Percentiles rank a stretch among this genome's conserved stretches.
Conservation (phyloP, 805 yeast genomes). For the Sugiyamaella valdiviana region DNA sequence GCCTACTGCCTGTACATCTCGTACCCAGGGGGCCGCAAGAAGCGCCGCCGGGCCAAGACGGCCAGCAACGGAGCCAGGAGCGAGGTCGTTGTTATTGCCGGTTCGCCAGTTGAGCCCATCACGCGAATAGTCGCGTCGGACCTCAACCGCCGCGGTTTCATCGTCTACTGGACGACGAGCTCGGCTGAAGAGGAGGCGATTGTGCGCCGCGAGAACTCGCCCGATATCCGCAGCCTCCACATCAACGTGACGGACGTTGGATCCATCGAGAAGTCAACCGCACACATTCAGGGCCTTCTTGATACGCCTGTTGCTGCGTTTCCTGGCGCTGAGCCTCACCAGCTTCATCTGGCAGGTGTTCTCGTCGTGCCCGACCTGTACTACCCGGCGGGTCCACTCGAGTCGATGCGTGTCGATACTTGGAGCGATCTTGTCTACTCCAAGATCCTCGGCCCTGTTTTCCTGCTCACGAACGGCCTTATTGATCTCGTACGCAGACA, state of each 20-base stretch:
- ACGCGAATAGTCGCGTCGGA: slow-evolving; percentile 66
- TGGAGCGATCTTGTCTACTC: slow-evolving; percentile 46
- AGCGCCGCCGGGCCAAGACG: slow-evolving; percentile 51
- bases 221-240: slow-evolving; percentile 62
- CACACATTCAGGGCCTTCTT: slow-evolving; percentile 44
- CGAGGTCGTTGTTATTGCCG: slow-evolving; percentile 69
- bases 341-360: slow-evolving; percentile 55
- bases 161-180: slow-evolving; percentile 70
- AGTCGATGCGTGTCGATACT: slow-evolving; percentile 43
- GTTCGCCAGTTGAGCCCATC: slow-evolving; percentile 70
- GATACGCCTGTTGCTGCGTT: slow-evolving; percentile 53
- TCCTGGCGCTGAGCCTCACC: slow-evolving; percentile 51
- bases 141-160: slow-evolving; percentile 71
- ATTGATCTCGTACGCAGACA: slow-evolving; percentile 48
- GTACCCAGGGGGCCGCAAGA: slow-evolving; percentile 14
- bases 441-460: slow-evolving; percentile 44
- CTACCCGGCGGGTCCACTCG: slow-evolving; percentile 64
- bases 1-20: slow-evolving; percentile 16
- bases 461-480: slow-evolving; percentile 50
- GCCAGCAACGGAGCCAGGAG: slow-evolving; percentile 64
- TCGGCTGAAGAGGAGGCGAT: slow-evolving; percentile 50
- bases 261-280: slow-evolving; percentile 42
- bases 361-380: slow-evolving; percentile 63
- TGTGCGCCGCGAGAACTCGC: slow-evolving; percentile 46
- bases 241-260: slow-evolving; percentile 41